A percentile compares a stretch with the other conserved stretches of the same genome.
These are phyloP conservation scores for Rubus parviflorus DNA, from an alignment of 306 rosid genomes.

Conservation along the genomic window DNA sequence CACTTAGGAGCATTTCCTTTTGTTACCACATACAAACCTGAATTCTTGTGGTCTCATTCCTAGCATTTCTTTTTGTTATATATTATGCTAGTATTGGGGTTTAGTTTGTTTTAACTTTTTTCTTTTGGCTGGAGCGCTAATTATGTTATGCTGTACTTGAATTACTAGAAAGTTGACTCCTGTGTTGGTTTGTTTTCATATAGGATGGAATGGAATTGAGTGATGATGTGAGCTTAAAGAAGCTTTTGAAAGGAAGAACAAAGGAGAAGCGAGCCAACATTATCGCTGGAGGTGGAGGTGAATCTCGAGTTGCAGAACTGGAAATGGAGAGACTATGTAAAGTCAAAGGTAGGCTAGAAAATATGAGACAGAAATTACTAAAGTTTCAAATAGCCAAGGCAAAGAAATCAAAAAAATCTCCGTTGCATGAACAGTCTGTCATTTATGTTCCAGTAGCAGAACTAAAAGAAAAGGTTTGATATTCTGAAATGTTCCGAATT, in stretches of 20 bases:
- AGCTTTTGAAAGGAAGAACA: constrained; percentile 49
- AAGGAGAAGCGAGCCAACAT: constrained; percentile 39
- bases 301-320: constrained; percentile 48
- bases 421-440: constrained; percentile 34
- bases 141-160: neutral
- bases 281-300: constrained; percentile 42
- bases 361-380: constrained; percentile 46
- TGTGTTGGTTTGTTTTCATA: constrained; percentile 13
- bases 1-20: neutral
- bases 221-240: constrained; percentile 78
- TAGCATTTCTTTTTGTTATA: neutral
- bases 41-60: neutral
- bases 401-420: constrained; percentile 33
- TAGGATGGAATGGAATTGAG: constrained; percentile 57
- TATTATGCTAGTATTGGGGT: neutral
- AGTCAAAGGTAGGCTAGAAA: constrained; percentile 49
- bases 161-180: neutral
- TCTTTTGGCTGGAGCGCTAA: neutral
- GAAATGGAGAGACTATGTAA: constrained; percentile 70
- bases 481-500: neutral
- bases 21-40: neutral
- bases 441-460: constrained; percentile 78
- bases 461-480: constrained; percentile 66
- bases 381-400: constrained; percentile 36
- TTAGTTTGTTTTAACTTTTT: neutral